A percentile compares a stretch with the other conserved stretches of the same genome.
These are phyloP conservation scores for Corylus heterophylla DNA, from an alignment of 306 rosid species.

Conservation along the genomic window DNA sequence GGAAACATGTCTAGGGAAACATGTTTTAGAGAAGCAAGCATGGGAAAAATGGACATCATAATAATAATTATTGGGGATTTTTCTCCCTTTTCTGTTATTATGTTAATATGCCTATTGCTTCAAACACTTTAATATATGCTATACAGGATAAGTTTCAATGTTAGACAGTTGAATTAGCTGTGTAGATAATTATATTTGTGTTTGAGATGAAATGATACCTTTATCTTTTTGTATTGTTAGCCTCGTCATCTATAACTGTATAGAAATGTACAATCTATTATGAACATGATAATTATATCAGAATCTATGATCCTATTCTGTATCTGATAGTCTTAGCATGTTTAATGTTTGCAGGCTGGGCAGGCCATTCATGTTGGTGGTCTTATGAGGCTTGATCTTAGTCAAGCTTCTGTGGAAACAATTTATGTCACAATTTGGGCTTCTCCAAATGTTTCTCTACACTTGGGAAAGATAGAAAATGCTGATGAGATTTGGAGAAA, in stretches of 20 bases:
- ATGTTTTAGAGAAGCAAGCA: neutral
- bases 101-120: neutral
- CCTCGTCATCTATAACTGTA: neutral
- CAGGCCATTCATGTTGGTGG: slow-evolving; percentile 81
- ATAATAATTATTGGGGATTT: neutral
- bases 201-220: neutral
- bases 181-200: neutral
- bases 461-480: slow-evolving; percentile 87
- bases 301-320: slow-evolving; percentile 20
- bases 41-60: neutral
- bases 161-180: neutral
- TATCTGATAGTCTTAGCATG: slow-evolving; percentile 4
- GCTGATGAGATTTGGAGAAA: slow-evolving; percentile 85
- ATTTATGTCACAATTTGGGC: slow-evolving; percentile 87
- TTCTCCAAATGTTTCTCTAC: slow-evolving; percentile 79
- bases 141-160: neutral
- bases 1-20: neutral
- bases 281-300: slow-evolving; percentile 7
- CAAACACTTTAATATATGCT: neutral
- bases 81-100: neutral
- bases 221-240: neutral
- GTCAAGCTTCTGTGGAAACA: slow-evolving; percentile 72
- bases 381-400: slow-evolving; percentile 74
- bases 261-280: slow-evolving; percentile 2
- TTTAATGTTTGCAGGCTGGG: slow-evolving; percentile 64